Base-by-base conservation (phyloP, 2,329 filamentous ascomycete species). In the Scytalidium sp. region DNA sequence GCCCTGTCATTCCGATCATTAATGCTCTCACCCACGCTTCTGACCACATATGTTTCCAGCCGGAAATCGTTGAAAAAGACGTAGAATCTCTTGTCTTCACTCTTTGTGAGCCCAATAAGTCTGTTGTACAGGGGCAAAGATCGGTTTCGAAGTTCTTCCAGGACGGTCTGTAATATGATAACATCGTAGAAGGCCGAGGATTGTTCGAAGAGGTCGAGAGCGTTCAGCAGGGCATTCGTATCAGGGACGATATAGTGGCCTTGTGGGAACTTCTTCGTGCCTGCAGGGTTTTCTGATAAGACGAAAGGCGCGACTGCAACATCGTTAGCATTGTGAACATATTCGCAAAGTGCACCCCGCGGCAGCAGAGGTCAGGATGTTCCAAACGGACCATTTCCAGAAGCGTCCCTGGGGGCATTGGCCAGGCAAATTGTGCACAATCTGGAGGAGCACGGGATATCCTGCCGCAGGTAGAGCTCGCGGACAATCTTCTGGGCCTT, bases 41-140 rank as follows among this genome's bases (percentile, higher is more conserved):
- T 80, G 22, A 80, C 73, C 43, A 97, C 82, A 64, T 96, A 88
- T 0, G 94, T 99, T 69, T 99, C 95, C 36, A 92, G 76, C 46
- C 93, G 83, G 65, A 99, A 99, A 62, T 99, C 94, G 68, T 99
- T 99, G 81, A 97, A 97, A 68, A 99, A 99, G 46, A 99, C 90
- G 64, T 97, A 97, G 67, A 96, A 97, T 48, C 93, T 84, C 76
- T 99, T 99, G 57, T 96, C 91, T 61, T 96, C 91, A 64, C 93
- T 96, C 70, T 93, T 96, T 36, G 92, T 96, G 56, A 99, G 76
- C 19, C 88, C 85, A 58, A 97, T 83, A 45, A 99, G 76, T 36
- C 94, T 88, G 68, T 97, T 97, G 74, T 97, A 99, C 32, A 99
- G 81, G 40, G 94, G 94, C 53, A 97, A 71, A 11, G 93, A 97